These are phyloP conservation scores for Lablab purpureus DNA, from an alignment of 306 rosid species.

Conservation along the genomic window DNA sequence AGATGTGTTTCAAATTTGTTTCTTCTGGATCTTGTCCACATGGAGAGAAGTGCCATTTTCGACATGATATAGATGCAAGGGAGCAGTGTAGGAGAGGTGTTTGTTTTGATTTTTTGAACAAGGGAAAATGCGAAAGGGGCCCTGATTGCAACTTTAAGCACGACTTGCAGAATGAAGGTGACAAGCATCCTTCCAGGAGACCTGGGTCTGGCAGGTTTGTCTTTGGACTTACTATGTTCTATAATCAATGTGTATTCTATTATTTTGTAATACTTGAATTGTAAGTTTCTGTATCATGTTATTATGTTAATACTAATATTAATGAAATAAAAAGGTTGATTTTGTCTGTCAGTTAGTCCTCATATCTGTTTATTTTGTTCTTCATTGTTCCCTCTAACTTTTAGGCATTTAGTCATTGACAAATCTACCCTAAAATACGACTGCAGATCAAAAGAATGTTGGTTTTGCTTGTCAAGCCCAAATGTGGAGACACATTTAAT, in stretches of 20 bases:
- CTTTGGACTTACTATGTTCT: constrained; percentile 32
- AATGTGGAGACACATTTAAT: constrained; percentile 84
- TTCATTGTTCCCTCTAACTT: constrained; percentile 30
- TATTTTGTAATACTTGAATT: constrained; percentile 28
- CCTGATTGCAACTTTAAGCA: constrained; percentile 90
- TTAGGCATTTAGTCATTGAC: constrained; percentile 37
- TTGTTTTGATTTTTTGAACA: constrained; percentile 90
- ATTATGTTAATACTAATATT: constrained; percentile 8
- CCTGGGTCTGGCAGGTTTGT: constrained; percentile 69
- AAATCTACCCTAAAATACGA: constrained; percentile 45
- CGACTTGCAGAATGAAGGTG: constrained; percentile 75
- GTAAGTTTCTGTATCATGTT: constrained; percentile 11
- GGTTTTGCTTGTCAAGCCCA: constrained; percentile 98
- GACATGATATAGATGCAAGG: constrained; percentile 80
- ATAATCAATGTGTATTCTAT: constrained; percentile 15
- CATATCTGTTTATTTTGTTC: constrained; percentile 19
- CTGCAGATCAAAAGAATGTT: constrained; percentile 90
- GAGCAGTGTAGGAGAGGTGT: constrained; percentile 85
- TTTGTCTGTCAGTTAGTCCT: constrained; percentile 7
- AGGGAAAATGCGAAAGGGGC: constrained; percentile 93
- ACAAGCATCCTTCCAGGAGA: constrained; percentile 55
- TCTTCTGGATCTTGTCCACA: constrained; percentile 91
- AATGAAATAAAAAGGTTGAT: not conserved
- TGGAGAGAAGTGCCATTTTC: constrained; percentile 84
- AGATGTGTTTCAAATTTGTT: constrained; percentile 83